Evolutionary conservation across 805 yeast genomes (phyloP).

Genomic region (Sugiyamaella valdiviana): DNA sequence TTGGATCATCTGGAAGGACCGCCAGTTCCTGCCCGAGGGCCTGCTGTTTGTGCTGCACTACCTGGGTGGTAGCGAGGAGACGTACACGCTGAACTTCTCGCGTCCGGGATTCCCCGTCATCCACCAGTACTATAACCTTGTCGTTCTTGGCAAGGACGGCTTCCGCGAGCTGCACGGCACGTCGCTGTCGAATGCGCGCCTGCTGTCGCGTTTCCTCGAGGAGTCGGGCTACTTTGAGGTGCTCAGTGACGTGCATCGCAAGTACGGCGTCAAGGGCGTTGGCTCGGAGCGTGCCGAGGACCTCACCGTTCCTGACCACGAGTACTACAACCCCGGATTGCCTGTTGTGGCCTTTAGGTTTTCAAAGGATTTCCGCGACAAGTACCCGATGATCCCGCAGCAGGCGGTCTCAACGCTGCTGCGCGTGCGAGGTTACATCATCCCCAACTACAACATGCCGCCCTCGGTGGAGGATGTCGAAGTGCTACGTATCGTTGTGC

Average conservation of each 20-base stretch:
- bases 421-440: conserved; percentile 76
- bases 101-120: conserved; percentile 90
- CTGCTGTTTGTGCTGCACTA: conserved; percentile 74
- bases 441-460: conserved; percentile 86
- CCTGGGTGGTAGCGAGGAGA: conserved; percentile 83
- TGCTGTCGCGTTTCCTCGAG: conserved; percentile 54
- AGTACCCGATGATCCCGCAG: conserved; percentile 80
- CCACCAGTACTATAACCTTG: conserved; percentile 78
- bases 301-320: conserved; percentile 17
- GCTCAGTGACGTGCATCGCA: conserved; percentile 71
- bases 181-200: conserved; percentile 67
- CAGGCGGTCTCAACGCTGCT: conserved; percentile 62
- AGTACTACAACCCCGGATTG: conserved; percentile 61
- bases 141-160: conserved; percentile 68
- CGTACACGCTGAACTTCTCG: conserved; percentile 80
- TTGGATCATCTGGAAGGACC: conserved; percentile 81
- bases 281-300: conserved; percentile 7
- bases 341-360: conserved; percentile 88
- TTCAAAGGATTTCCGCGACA: conserved; percentile 47
- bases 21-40: conserved; percentile 56
- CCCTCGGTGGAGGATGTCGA: conserved; percentile 50
- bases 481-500: conserved; percentile 77
- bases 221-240: conserved; percentile 61
- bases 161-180: conserved; percentile 54
- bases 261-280: conserved; percentile 33